Conservation (phyloP, 345 rosid genomes). For the Eucalyptus regnans region DNA sequence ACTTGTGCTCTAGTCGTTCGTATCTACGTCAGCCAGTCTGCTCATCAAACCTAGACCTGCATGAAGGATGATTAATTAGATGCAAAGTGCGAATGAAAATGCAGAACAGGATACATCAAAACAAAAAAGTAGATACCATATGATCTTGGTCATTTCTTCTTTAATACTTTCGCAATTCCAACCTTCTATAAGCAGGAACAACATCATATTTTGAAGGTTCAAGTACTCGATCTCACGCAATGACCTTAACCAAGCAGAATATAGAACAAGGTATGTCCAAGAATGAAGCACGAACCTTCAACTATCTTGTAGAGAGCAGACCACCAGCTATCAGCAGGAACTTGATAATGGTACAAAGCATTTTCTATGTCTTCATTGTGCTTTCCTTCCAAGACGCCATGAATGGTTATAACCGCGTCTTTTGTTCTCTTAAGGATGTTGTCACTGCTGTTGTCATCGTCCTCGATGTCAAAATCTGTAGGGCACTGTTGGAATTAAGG, state of each 20-base stretch:
- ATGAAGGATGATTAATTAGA: neutral
- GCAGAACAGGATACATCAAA: neutral
- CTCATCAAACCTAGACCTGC: conserved; percentile 77
- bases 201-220: neutral
- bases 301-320: conserved; percentile 70
- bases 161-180: neutral
- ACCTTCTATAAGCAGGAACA: neutral
- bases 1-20: conserved; percentile 20
- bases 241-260: too few relatives aligned
- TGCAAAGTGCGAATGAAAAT: neutral
- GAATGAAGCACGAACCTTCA: conserved; percentile 42
- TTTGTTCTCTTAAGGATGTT: conserved; percentile 60
- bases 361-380: conserved; percentile 51
- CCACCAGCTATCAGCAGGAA: conserved; percentile 78
- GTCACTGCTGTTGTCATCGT: conserved; percentile 36
- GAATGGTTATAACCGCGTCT: conserved; percentile 42
- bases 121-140: neutral
- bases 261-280: neutral
- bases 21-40: conserved; percentile 41
- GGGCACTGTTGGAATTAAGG: conserved; percentile 62
- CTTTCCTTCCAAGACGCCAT: conserved; percentile 66
- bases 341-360: conserved; percentile 28
- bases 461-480: conserved; percentile 38
- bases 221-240: neutral
- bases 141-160: neutral